Evolutionary conservation across 148 eudicot species (phyloP).

Genomic region (Fallopia convolvulus): DNA sequence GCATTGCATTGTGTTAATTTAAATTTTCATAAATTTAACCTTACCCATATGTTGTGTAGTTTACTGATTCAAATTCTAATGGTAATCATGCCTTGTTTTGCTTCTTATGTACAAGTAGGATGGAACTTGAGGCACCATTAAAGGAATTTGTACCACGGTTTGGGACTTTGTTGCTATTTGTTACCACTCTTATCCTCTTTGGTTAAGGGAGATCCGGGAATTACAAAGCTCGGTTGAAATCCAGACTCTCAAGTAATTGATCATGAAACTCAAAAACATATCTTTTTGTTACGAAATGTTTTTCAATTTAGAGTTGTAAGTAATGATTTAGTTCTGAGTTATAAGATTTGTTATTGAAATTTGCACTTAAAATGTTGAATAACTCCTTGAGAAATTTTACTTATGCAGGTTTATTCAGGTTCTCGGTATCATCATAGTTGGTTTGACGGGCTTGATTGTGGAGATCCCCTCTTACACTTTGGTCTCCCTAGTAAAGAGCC

Average conservation of each 20-base stretch:
- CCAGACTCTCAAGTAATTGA: conserved; percentile 61
- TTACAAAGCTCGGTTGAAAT: conserved; percentile 39
- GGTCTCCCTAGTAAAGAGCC: conserved; percentile 73
- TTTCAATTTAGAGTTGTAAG: no score
- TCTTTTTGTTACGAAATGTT: no score
- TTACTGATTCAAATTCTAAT: neutral
- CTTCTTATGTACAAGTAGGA: conserved; percentile 34
- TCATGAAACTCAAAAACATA: neutral
- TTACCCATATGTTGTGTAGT: neutral
- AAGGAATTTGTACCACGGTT: conserved; percentile 81
- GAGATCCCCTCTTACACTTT: conserved; percentile 73
- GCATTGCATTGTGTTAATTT: conserved; percentile 77
- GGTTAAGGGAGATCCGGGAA: conserved; percentile 69
- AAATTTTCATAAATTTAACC: neutral
- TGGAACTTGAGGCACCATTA: conserved; percentile 83
- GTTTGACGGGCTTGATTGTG: conserved; percentile 61
- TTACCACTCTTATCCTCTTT: conserved; percentile 67
- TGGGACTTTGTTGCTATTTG: conserved; percentile 84
- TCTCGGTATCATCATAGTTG: conserved; percentile 77
- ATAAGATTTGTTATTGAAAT: no score
- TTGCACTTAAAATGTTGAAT: neutral
- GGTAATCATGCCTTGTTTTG: neutral
- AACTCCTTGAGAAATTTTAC: neutral
- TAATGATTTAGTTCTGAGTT: no score
- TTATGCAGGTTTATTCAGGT: conserved; percentile 72